These are phyloP conservation scores for Acer yangbiense DNA, from an alignment of 345 rosid species.

Conservation along the genomic window DNA sequence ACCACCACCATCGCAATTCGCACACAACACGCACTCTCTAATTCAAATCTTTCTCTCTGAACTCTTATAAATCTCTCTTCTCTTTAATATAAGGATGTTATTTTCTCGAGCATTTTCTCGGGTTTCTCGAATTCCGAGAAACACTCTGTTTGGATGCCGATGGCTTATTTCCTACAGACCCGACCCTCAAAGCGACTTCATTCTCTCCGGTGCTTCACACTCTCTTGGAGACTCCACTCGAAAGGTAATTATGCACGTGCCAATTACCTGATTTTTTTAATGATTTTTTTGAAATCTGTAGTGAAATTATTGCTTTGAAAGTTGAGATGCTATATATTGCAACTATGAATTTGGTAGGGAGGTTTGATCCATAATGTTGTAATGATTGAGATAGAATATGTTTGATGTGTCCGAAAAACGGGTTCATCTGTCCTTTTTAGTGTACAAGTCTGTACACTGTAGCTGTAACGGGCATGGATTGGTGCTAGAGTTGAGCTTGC, in stretches of 20 bases:
- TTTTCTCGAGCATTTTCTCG: slow-evolving; percentile 33
- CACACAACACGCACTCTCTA: too few species aligned
- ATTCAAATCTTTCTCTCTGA: too few species aligned
- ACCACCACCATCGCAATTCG: too few species aligned
- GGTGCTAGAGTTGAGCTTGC: slow-evolving; percentile 2
- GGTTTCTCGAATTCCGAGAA: slow-evolving; percentile 36
- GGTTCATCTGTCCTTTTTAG: too few species aligned
- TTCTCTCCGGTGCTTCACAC: slow-evolving; percentile 8
- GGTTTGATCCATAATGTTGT: not conserved
- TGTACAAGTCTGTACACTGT: not conserved
- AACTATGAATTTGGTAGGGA: too few species aligned
- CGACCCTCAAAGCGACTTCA: not conserved
- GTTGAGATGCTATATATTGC: not conserved
- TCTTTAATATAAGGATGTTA: slow-evolving; percentile 26
- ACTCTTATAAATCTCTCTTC: too few species aligned
- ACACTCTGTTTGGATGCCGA: slow-evolving; percentile 31
- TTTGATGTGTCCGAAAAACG: not conserved
- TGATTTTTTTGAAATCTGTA: not conserved
- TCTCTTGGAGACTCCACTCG: slow-evolving; percentile 26
- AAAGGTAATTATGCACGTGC: slow-evolving; percentile 33
- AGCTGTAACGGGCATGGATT: not conserved
- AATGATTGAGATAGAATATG: not conserved
- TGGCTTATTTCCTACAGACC: slow-evolving; percentile 34
- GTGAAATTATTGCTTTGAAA: not conserved
- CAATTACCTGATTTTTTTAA: not conserved